Percentiles rank a stretch among this genome's conserved stretches.
phyloP scores from a whole-genome alignment of 257 asterid species.

The Solanum okadae region DNA sequence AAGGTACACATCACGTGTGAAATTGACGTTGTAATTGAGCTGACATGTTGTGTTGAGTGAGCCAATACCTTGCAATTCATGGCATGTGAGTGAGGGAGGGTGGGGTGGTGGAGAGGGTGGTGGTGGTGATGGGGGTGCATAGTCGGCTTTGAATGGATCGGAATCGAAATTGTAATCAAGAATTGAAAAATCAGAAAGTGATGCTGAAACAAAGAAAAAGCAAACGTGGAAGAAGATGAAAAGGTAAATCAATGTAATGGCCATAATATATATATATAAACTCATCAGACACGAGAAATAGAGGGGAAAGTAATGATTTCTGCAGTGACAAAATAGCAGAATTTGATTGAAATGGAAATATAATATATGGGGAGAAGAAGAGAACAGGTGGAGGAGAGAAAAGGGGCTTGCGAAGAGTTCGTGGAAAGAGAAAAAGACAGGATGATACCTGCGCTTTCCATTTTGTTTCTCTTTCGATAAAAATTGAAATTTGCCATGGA shows the following conservation, averaged over 20 bases:
- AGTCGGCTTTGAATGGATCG: constrained; percentile 20
- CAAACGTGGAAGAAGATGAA: neutral
- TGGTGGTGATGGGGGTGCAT: constrained; percentile 50
- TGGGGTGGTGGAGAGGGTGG: constrained; percentile 58
- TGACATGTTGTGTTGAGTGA: constrained; percentile 71
- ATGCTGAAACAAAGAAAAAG: neutral
- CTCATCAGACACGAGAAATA: neutral
- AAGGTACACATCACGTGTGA: constrained; percentile 39
- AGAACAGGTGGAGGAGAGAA: neutral
- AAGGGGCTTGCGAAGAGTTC: neutral
- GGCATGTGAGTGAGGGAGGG: constrained; percentile 45
- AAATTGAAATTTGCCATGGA: neutral
- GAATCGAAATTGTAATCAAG: constrained; percentile 2
- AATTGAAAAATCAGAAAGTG: constrained; percentile 7
- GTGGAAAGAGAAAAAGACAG: neutral
- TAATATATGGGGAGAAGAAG: neutral
- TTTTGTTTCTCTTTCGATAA: neutral
- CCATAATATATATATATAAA: neutral
- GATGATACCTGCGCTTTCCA: neutral
- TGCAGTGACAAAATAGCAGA: neutral
- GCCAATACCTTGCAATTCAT: constrained; percentile 59
- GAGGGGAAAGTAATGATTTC: neutral
- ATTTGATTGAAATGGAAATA: neutral
- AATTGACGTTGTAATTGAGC: constrained; percentile 56
- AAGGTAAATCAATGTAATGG: neutral